Conservation (phyloP, 768 basidiomycete species). For the Sistotremastrum niveocremeum region DNA sequence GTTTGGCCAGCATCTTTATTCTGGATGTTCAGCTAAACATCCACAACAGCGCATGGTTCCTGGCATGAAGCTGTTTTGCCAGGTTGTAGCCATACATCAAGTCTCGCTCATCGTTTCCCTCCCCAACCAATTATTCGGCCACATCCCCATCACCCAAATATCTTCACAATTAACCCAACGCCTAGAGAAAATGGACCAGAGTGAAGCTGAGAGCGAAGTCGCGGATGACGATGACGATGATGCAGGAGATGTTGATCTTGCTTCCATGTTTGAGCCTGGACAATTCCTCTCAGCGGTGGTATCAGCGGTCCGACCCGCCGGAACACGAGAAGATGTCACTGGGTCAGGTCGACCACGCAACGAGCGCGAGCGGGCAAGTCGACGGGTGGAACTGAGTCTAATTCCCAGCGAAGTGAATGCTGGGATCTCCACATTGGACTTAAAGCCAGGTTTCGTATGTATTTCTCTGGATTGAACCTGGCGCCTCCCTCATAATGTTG, state of each 20-base stretch:
- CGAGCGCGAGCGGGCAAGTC: constrained; percentile 51
- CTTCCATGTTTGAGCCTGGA: constrained; percentile 66
- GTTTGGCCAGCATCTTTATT: constrained; percentile 22
- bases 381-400: constrained; percentile 75
- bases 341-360: constrained; percentile 52
- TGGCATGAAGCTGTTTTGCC: constrained; percentile 83
- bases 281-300: constrained; percentile 79
- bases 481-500: constrained; percentile 1
- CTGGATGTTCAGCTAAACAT: not conserved
- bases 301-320: constrained; percentile 50
- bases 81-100: constrained; percentile 75
- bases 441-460: constrained; percentile 66
- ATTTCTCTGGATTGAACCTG: constrained; percentile 1
- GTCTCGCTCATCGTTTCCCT: constrained; percentile 85
- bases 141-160: constrained; percentile 89
- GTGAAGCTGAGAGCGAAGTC: constrained; percentile 24
- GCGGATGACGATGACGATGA: constrained; percentile 36
- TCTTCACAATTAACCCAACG: constrained; percentile 62
- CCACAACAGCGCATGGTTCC: constrained; percentile 51
- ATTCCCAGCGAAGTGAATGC: constrained; percentile 74
- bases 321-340: constrained; percentile 37
- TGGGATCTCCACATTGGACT: constrained; percentile 65
- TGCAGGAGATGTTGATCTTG: constrained; percentile 51
- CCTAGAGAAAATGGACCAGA: constrained; percentile 47
- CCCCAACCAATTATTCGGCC: constrained; percentile 89